Evolutionary conservation across 2,329 filamentous ascomycete genomes (phyloP).

Genomic region (Fusarium sp.): DNA sequence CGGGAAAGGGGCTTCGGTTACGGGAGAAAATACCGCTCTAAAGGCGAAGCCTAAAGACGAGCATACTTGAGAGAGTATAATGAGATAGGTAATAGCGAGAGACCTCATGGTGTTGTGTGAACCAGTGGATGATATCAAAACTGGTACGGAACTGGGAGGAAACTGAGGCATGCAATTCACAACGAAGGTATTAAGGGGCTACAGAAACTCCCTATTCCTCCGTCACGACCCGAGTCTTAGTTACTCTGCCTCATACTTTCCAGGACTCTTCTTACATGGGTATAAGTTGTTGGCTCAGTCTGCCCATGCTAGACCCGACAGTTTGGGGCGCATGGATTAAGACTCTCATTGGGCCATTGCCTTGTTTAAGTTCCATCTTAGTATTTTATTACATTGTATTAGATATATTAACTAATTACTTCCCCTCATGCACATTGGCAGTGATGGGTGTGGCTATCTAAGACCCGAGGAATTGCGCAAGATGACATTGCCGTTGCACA

Average conservation of each 20-base stretch:
- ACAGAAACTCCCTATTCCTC: neutral
- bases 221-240: neutral
- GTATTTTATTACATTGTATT: neutral
- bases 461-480: neutral
- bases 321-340: conserved; percentile 6
- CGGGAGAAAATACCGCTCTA: neutral
- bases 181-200: neutral
- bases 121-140: neutral
- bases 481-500: neutral
- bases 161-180: neutral
- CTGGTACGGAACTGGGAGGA: no score
- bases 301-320: neutral
- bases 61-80: neutral
- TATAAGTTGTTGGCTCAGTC: conserved; percentile 7
- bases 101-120: conserved; percentile 2
- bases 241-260: neutral
- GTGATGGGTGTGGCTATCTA: neutral
- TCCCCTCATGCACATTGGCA: neutral
- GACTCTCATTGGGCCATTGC: neutral
- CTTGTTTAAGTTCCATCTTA: neutral
- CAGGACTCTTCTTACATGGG: conserved; percentile 2
- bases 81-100: neutral
- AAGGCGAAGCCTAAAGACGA: neutral
- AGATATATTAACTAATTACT: neutral
- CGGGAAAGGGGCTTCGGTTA: neutral